Base-by-base conservation (phyloP, 2,329 filamentous ascomycete genomes). In the Calonectria pauciramosa region DNA sequence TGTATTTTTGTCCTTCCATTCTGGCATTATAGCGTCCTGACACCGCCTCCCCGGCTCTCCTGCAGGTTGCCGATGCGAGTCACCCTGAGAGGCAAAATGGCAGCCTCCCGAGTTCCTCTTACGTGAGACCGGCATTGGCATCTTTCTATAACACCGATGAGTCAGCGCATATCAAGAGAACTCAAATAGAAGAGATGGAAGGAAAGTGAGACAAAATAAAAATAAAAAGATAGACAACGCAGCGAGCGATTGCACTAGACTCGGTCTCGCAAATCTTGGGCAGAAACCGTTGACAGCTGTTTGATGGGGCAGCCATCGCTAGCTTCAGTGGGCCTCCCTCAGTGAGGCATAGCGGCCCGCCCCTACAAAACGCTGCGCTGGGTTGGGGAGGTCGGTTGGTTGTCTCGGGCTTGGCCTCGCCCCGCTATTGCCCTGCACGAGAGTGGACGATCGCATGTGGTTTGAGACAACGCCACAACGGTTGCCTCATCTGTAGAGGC, bases 321-420 rank as follows among this genome's bases (percentile, higher is more conserved):
- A 26, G 11, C 30, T 59, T 66, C 49, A 66, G 65, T 51, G 65
- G 65, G 56, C 26, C 44, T 47, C n/a, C 44, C 18, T 26, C 59
- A 64, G 28, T 64, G 56, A 60, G 52, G 63, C 63, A 56, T 68
- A 60, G 52, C 70, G 52, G 63, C 51, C 63, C 63, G 70, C 63
- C 18, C 70, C 51, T 67, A 60, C 63, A 14, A 49, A 47, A 34
- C 28, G 23, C 60, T 54, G 38, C 28, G 44, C 20, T 41, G 38
- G 16, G 16, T 38, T 38, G 36, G 14, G 11, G 14, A 14, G 4
- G 30, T 38, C 36, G 36, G 36, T 38, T 30, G 30, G 26, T 30
- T 41, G 26, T 30, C 63, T 51, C 41, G 41, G 28, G 16, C 20
- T 44, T 28, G 60, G 41, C 63, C 63, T 49, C 14, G 54, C 60